phyloP scores from a whole-genome alignment of 805 yeast genomes.

The Ogataea pini region DNA sequence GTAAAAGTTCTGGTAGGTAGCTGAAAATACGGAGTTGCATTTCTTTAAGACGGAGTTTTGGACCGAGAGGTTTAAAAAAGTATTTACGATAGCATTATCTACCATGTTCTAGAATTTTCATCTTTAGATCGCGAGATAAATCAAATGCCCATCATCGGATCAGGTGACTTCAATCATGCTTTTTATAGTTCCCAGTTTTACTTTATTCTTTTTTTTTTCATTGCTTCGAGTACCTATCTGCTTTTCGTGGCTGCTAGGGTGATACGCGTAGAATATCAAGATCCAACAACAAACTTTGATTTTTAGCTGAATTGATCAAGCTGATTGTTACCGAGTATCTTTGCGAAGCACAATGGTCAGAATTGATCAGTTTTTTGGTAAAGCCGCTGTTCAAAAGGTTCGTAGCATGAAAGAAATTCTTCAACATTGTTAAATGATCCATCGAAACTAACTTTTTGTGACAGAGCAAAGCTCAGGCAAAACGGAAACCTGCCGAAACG shows the following conservation, averaged over 20 bases:
- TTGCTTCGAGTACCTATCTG: background rate
- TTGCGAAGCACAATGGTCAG: constrained; percentile 24
- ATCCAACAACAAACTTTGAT: background rate
- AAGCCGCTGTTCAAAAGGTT: constrained; percentile 29
- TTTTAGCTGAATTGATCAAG: background rate
- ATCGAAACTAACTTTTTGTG: background rate
- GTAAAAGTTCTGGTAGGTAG: too few relatives aligned
- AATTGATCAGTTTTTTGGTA: constrained; percentile 35
- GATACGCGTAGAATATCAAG: constrained; percentile 1
- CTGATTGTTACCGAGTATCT: background rate
- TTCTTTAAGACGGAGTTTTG: background rate
- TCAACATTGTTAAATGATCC: background rate
- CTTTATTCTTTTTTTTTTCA: constrained; percentile 1
- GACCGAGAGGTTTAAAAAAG: background rate
- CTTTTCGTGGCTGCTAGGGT: background rate
- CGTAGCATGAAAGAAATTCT: constrained; percentile 3
- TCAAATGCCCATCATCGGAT: background rate
- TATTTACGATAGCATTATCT: background rate
- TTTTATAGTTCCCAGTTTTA: background rate
- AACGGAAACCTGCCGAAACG: constrained; percentile 4
- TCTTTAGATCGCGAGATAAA: background rate
- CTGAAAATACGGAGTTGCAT: background rate
- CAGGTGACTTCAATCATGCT: background rate
- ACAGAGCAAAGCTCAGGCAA: constrained; percentile 9
- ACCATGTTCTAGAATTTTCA: constrained; percentile 3